These are phyloP conservation scores for Dothideomycetidae sp. DNA, from an alignment of 2,329 filamentous ascomycete species.

Conservation along the genomic window DNA sequence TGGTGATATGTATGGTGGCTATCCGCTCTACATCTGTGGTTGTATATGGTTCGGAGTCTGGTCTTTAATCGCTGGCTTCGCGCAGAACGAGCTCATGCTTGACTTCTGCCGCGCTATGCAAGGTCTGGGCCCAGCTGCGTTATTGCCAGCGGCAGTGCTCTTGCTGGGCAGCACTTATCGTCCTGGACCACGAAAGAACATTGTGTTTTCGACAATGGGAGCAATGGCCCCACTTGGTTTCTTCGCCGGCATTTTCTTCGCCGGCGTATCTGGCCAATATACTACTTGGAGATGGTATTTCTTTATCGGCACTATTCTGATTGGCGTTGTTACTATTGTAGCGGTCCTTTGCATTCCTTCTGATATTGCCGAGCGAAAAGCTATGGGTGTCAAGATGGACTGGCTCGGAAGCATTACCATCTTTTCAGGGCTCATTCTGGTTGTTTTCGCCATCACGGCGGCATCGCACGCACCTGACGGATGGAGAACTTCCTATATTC, in stretches of 20 bases:
- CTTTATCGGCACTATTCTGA: slow-evolving; percentile 20
- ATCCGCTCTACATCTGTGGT: slow-evolving; percentile 23
- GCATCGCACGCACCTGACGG: slow-evolving; percentile 17
- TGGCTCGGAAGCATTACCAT: slow-evolving; percentile 23
- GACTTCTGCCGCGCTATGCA: slow-evolving; percentile 24
- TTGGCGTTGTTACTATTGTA: slow-evolving; percentile 17
- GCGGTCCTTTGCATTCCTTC: slow-evolving; percentile 22
- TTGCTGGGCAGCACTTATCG: slow-evolving; percentile 22
- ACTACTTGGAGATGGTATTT: slow-evolving; percentile 21
- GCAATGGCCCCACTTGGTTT: slow-evolving; percentile 25
- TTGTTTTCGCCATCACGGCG: slow-evolving; percentile 23
- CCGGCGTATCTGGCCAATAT: slow-evolving; percentile 17
- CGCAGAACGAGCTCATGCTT: slow-evolving; percentile 15
- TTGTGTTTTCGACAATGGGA: slow-evolving; percentile 23
- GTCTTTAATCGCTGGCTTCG: slow-evolving; percentile 23
- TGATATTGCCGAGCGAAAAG: slow-evolving; percentile 19
- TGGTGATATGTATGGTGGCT: slow-evolving; percentile 25
- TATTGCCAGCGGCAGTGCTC: slow-evolving; percentile 22
- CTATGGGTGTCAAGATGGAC: slow-evolving; percentile 24
- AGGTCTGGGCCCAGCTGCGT: slow-evolving; percentile 24
- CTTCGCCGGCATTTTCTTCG: slow-evolving; percentile 22
- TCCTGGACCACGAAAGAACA: slow-evolving; percentile 20
- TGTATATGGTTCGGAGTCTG: slow-evolving; percentile 23
- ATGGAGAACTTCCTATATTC: slow-evolving; percentile 18
- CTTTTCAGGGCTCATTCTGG: slow-evolving; percentile 22